Conservation (phyloP, 2,329 filamentous ascomycete species). For the Ophiocordyceps camponoti-saundersi region DNA sequence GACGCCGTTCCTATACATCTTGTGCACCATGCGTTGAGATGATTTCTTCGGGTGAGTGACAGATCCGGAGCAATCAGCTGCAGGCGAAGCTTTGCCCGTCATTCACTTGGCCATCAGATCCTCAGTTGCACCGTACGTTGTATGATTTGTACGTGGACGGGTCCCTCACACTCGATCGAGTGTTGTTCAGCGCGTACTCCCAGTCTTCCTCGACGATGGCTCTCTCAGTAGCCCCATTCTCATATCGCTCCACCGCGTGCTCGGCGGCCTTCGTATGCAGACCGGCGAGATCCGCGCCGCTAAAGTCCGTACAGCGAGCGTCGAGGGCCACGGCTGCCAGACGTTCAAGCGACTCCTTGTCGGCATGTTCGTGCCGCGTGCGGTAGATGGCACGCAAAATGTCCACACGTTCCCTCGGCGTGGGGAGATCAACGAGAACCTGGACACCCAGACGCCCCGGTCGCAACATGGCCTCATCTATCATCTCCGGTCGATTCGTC, state of each 20-base stretch:
- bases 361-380: slow-evolving; percentile 18
- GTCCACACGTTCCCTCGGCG: slow-evolving; percentile 61
- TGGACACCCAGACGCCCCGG: slow-evolving; percentile 76
- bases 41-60: too few species aligned
- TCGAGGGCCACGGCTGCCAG: slow-evolving; percentile 51
- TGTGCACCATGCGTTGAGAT: too few species aligned
- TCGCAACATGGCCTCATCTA: slow-evolving; percentile 86
- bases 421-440: slow-evolving; percentile 81
- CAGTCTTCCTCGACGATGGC: slow-evolving; percentile 26
- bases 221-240: slow-evolving; percentile 7
- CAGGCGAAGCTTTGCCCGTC: too few species aligned
- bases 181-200: slow-evolving; percentile 31
- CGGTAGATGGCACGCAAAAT: slow-evolving; percentile 58
- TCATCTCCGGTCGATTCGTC: slow-evolving; percentile 90
- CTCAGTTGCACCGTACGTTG: too few species aligned
- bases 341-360: slow-evolving; percentile 29
- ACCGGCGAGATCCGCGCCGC: slow-evolving; percentile 43
- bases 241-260: slow-evolving; percentile 25
- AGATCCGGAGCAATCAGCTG: background rate
- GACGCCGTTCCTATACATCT: background rate
- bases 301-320: slow-evolving; percentile 56
- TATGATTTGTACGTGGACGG: slow-evolving; percentile 20
- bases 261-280: slow-evolving; percentile 30
- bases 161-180: slow-evolving; percentile 31
- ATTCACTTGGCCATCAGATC: too few species aligned